Base-by-base conservation (phyloP, 73 alveolate species). In the Blepharisma japonicum region DNA sequence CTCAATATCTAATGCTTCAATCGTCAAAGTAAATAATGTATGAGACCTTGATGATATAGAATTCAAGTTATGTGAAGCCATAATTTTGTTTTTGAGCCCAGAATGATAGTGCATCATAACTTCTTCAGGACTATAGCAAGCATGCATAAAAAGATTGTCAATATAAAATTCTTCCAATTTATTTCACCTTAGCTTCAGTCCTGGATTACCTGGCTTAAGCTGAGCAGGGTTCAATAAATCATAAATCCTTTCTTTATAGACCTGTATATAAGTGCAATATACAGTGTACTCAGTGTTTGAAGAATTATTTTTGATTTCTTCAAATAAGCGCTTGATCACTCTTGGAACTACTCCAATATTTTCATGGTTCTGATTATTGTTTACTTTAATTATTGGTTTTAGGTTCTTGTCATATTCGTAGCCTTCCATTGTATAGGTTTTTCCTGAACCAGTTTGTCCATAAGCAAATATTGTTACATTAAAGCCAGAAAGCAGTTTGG, bases 391-490 rank as follows among this genome's bases (percentile, higher is more conserved):
- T 14, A 61, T 39, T 61, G 74, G 74, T 25, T 61, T 61, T 61
- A 61, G 5, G 74, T 61, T 61, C 11, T 25, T 14, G 47, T 61
- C 74, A 25, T 85, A 90, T 7, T 81, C 82, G 71, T 81, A 79
- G 46, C 99, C 99, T 91, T 92, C 97, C 99, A 95, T 95, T 6
- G 98, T 90, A 77, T 45, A 92, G 32, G 99, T 95, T 91, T 95
- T 95, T n/a, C 99, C 99, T 79, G 95, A 85, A 20, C 99, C 99
- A 11, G 99, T 95, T 76, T 92, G 92, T 7, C 99, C 99, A 79
- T 95, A 95, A 21, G 96, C 98, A 79, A 95, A 95, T 2, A 95
- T 79, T 23, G 99, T 95, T 23, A 96, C 96, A 77, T 95, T 95
- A 78, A 83, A 95, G 14, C 99, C 99, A 81, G 90, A 94, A 55